These are phyloP conservation scores for Tolypocladium sp. DNA, from an alignment of 2,329 filamentous ascomycete species.

Conservation along the genomic window DNA sequence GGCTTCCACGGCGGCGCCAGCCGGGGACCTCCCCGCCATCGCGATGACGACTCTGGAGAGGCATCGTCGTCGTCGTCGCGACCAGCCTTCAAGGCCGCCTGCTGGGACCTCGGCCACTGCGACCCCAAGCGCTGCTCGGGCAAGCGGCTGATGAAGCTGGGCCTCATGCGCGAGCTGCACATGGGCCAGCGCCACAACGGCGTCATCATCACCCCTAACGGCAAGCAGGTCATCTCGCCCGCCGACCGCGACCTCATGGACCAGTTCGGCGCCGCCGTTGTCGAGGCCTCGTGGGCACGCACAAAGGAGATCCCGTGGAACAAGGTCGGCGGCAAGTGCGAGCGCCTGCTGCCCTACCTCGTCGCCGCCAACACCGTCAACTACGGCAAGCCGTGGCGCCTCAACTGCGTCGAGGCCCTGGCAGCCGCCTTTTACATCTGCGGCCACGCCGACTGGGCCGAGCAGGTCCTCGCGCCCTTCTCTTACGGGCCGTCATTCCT, in stretches of 20 bases:
- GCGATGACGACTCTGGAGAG: conserved; percentile 23
- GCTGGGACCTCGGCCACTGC: conserved; percentile 97
- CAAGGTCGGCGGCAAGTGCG: conserved; percentile 87
- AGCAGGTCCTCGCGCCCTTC: conserved; percentile 73
- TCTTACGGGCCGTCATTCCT: conserved; percentile 83
- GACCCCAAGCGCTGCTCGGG: conserved; percentile 95
- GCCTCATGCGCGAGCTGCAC: conserved; percentile 86
- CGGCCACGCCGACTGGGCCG: conserved; percentile 83
- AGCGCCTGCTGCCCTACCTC: conserved; percentile 83
- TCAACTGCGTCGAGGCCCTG: conserved; percentile 94
- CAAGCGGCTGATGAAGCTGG: conserved; percentile 85
- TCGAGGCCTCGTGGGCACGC: conserved; percentile 94
- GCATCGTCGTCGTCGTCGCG: conserved; percentile 17
- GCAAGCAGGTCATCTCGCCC: conserved; percentile 73
- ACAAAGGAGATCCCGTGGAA: conserved; percentile 85
- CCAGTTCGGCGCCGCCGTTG: conserved; percentile 85
- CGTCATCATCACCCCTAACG: conserved; percentile 92
- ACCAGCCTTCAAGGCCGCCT: conserved; percentile 77
- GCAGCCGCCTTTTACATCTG: conserved; percentile 92
- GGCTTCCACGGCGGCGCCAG: conserved; percentile 46
- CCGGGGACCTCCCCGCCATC: conserved; percentile 36
- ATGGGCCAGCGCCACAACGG: conserved; percentile 87
- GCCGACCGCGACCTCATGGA: conserved; percentile 76
- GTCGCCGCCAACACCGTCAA: conserved; percentile 96
- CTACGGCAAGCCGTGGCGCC: conserved; percentile 87